These are phyloP conservation scores for Sextonia rubra DNA, from an alignment of 164 flowering plant species.

Conservation along the genomic window DNA sequence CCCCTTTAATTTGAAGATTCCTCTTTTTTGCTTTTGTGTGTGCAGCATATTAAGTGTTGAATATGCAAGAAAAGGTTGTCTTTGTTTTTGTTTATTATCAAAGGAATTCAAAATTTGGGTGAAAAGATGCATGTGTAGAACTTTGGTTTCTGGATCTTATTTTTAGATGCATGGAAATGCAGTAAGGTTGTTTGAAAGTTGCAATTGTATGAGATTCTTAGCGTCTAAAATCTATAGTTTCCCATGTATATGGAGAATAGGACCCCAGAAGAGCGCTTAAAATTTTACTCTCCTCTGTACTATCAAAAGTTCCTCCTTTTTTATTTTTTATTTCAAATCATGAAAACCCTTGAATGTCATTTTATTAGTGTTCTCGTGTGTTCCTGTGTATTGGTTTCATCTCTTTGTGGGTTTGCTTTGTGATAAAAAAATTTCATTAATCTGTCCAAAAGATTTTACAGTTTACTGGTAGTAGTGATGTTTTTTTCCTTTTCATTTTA, in stretches of 20 bases:
- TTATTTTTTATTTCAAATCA: not conserved
- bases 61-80: not conserved
- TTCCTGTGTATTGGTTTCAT: not conserved
- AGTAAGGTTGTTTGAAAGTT: no score
- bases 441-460: no score
- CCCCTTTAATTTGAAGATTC: constrained; percentile 1
- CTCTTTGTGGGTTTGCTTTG: not conserved
- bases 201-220: not conserved
- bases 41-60: not conserved
- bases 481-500: no score
- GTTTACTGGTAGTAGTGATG: no score
- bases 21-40: not conserved
- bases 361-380: not conserved
- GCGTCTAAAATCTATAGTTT: no score
- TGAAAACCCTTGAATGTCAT: constrained; percentile 3
- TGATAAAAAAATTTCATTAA: not conserved
- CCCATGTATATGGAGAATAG: not conserved
- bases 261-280: not conserved
- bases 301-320: not conserved
- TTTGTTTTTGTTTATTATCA: not conserved
- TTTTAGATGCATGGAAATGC: no score
- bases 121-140: no score
- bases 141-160: no score
- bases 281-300: not conserved
- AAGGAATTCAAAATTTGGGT: no score